A percentile compares a stretch with the other conserved stretches of the same genome.
phyloP scores from a whole-genome alignment of 2,329 filamentous ascomycete species.

The Penicillium griseofulvum region DNA sequence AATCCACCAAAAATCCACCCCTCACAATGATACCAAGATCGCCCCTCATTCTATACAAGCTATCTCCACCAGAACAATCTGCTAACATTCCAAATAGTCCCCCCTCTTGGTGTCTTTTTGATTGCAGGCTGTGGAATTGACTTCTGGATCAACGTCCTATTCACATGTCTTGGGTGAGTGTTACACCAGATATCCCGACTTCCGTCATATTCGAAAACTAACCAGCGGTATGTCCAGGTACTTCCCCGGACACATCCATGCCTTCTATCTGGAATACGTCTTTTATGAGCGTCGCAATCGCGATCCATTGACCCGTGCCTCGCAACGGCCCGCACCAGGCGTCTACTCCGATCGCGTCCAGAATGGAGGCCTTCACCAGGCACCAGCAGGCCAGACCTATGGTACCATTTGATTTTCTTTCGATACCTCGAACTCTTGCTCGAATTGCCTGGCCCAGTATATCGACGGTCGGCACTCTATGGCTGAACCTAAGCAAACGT shows the following conservation, averaged over 20 bases:
- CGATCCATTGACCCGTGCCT: conserved; percentile 21
- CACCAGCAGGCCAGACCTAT: conserved; percentile 18
- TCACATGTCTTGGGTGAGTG: conserved; percentile 62
- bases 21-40: not conserved
- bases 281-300: conserved; percentile 66
- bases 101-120: conserved; percentile 62
- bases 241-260: conserved; percentile 74
- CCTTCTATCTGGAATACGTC: conserved; percentile 78
- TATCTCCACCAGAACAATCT: not conserved
- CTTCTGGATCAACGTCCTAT: conserved; percentile 64
- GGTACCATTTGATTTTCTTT: conserved; percentile 19
- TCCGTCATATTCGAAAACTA: conserved; percentile 4
- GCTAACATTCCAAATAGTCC: conserved; percentile 49
- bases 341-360: conserved; percentile 44
- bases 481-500: not conserved
- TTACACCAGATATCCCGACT: not conserved
- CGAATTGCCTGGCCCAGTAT: not conserved
- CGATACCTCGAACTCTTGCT: not conserved
- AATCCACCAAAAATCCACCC: not conserved
- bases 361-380: conserved; percentile 30
- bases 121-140: conserved; percentile 66
- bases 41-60: not conserved
- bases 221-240: conserved; percentile 48
- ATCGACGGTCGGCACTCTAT: not conserved
- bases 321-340: conserved; percentile 31